Evolutionary conservation across 306 rosid species (phyloP).

Genomic region (Trifolium pratense): DNA sequence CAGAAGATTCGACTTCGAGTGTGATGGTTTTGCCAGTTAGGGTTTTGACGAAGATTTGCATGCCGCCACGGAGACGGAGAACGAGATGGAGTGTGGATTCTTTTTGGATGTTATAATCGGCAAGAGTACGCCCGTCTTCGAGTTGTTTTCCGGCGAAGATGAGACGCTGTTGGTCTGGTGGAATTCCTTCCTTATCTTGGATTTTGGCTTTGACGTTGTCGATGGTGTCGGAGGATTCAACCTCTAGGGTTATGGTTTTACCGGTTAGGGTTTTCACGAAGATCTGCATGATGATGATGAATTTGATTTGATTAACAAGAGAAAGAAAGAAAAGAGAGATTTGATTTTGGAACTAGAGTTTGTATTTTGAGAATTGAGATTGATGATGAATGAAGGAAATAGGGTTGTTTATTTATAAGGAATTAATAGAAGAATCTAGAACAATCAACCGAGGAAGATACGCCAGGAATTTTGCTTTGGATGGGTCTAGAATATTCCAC

Average conservation of each 20-base stretch:
- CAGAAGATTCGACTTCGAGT: not conserved
- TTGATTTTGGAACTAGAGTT: too few relatives aligned
- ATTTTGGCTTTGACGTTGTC: too few relatives aligned
- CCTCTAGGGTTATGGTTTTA: conserved; percentile 10
- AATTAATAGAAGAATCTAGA: not conserved
- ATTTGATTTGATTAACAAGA: not conserved
- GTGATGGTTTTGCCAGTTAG: conserved; percentile 2
- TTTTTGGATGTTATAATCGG: conserved; percentile 26
- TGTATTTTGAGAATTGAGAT: not conserved
- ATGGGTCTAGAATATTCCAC: not conserved
- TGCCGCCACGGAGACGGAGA: conserved; percentile 24
- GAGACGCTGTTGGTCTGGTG: too few relatives aligned
- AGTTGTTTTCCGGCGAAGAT: conserved; percentile 15
- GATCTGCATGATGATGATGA: conserved; percentile 20
- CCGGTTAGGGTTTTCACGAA: conserved; percentile 30
- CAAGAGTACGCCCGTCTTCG: conserved; percentile 9
- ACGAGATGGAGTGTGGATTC: conserved; percentile 15
- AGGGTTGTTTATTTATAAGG: not conserved
- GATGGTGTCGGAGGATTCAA: too few relatives aligned
- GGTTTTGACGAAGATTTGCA: conserved; percentile 16
- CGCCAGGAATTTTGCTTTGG: not conserved
- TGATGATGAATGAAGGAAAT: too few relatives aligned
- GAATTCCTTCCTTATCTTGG: too few relatives aligned
- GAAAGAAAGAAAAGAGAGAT: not conserved
- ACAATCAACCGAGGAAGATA: not conserved